These are phyloP conservation scores for Fusarium keratoplasticum DNA, from an alignment of 2,329 filamentous ascomycete genomes.

Conservation along the genomic window DNA sequence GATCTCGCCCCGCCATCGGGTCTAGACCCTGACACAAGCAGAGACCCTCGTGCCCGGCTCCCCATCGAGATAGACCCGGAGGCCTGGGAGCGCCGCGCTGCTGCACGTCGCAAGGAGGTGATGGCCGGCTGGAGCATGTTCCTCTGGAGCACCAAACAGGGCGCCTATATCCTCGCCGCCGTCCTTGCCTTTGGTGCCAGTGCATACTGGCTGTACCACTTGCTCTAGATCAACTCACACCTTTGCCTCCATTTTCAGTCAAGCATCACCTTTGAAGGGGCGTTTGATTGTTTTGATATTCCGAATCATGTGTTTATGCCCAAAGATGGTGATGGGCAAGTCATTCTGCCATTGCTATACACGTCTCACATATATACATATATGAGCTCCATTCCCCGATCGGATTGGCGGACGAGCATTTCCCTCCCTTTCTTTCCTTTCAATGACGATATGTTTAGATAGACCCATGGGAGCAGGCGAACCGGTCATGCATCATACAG, in stretches of 20 bases:
- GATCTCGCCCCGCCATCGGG: constrained; percentile 53
- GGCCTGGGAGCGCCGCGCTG: constrained; percentile 63
- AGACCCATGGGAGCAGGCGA: constrained; percentile 25
- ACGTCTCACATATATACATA: background rate
- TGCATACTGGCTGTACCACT: constrained; percentile 56
- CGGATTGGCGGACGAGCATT: background rate
- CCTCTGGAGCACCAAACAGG: constrained; percentile 65
- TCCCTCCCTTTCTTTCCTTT: constrained; percentile 1
- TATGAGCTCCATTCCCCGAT: background rate
- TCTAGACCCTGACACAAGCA: constrained; percentile 34
- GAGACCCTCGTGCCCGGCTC: constrained; percentile 58
- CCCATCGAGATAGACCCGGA: constrained; percentile 66
- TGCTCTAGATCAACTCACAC: background rate
- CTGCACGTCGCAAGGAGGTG: constrained; percentile 59
- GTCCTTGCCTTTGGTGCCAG: constrained; percentile 56
- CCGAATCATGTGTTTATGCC: background rate
- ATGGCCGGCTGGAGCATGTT: constrained; percentile 66
- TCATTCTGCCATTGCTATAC: background rate
- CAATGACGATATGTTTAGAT: constrained; percentile 10
- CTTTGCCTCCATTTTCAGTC: background rate
- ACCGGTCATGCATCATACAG: constrained; percentile 23
- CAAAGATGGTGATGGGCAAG: background rate
- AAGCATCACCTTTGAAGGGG: background rate
- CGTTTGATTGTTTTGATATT: background rate
- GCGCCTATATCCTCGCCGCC: constrained; percentile 58